Conservation (phyloP, 345 rosid genomes). For the Gossypium longicalyx region DNA sequence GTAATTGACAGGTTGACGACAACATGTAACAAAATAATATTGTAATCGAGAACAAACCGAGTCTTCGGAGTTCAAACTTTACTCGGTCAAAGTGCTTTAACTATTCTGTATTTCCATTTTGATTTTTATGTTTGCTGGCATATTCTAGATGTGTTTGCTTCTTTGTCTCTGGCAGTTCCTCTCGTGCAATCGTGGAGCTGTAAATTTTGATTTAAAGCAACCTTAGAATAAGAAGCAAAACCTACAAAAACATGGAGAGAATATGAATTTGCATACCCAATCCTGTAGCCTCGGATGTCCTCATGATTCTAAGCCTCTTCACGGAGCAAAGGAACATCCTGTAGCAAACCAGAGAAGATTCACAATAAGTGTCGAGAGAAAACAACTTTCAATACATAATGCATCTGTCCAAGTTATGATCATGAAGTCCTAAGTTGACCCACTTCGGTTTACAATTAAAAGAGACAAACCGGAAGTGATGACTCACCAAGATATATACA, state of each 20-base stretch:
- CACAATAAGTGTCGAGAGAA: not conserved
- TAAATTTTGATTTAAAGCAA: conserved; percentile 14
- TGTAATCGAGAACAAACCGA: conserved; percentile 24
- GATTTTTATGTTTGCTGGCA: conserved; percentile 10
- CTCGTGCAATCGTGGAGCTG: conserved; percentile 37
- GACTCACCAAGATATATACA: not conserved
- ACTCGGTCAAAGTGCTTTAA: conserved; percentile 23
- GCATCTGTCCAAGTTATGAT: too few relatives aligned
- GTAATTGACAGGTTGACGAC: conserved; percentile 27
- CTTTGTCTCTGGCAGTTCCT: conserved; percentile 22
- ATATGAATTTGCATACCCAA: conserved; percentile 37
- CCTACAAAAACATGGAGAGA: conserved; percentile 9
- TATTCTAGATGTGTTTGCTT: conserved; percentile 27
- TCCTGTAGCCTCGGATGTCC: conserved; percentile 78
- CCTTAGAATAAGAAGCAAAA: conserved; percentile 14
- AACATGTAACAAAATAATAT: conserved; percentile 16
- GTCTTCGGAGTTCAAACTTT: conserved; percentile 13
- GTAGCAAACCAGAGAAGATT: conserved; percentile 9
- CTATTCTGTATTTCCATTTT: conserved; percentile 17
- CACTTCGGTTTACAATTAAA: not conserved
- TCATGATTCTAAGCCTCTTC: conserved; percentile 86
- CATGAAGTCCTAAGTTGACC: not conserved
- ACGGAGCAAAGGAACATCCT: conserved; percentile 82
- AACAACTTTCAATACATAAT: not conserved
- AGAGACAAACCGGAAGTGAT: not conserved